These are phyloP conservation scores for Liquidambar formosana DNA, from an alignment of 164 flowering plant genomes.

Conservation along the genomic window DNA sequence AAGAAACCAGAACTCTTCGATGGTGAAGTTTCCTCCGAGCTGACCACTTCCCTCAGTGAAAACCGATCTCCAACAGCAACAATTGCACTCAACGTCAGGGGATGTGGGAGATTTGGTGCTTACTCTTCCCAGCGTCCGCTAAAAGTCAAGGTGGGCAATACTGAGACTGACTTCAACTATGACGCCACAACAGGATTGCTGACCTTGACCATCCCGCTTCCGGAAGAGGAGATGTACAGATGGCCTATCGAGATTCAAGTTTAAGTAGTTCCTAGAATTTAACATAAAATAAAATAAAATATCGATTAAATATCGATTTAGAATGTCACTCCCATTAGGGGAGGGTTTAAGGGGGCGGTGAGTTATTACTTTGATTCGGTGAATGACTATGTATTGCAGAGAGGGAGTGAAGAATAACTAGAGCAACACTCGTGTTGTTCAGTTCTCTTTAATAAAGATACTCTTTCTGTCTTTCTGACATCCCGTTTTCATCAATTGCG, in stretches of 20 bases:
- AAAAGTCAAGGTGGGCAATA: constrained; percentile 52
- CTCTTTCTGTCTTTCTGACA: no score
- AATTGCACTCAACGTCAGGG: constrained; percentile 55
- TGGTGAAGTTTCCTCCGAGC: constrained; percentile 45
- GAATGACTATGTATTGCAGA: no score
- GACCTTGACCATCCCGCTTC: constrained; percentile 56
- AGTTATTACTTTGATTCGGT: no score
- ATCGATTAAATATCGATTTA: not conserved
- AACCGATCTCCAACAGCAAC: constrained; percentile 51
- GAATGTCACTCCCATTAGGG: not conserved
- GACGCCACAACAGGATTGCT: constrained; percentile 52
- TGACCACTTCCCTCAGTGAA: constrained; percentile 28
- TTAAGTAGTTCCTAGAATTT: constrained; percentile 19
- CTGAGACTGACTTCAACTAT: constrained; percentile 49
- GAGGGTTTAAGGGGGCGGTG: no score
- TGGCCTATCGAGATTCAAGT: constrained; percentile 59
- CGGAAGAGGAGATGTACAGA: constrained; percentile 50
- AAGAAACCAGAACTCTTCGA: constrained; percentile 40
- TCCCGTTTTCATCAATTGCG: no score
- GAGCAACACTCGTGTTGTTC: no score
- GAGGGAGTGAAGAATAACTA: no score
- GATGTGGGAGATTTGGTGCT: constrained; percentile 80
- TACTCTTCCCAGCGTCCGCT: constrained; percentile 79
- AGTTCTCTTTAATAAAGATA: no score
- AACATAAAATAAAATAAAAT: no score